These are phyloP conservation scores for Orobanche coerulescens DNA, from an alignment of 257 asterid genomes.

Conservation along the genomic window DNA sequence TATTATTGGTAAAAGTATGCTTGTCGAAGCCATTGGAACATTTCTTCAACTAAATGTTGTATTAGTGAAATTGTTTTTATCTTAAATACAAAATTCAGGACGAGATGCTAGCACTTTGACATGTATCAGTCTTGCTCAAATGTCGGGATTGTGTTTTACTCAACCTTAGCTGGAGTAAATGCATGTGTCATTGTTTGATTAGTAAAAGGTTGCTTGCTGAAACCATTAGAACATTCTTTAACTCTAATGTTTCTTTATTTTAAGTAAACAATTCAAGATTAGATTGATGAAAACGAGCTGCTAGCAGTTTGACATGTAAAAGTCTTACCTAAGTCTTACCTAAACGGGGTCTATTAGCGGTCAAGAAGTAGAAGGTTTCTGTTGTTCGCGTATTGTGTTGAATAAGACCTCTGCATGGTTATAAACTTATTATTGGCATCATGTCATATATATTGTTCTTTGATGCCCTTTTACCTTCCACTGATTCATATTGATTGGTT, in stretches of 20 bases:
- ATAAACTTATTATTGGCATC: background rate
- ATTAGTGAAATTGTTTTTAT: background rate
- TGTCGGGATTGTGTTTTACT: too few species aligned
- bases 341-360: background rate
- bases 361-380: background rate
- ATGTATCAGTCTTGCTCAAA: too few species aligned
- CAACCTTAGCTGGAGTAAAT: slow-evolving; percentile 13
- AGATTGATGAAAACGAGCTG: slow-evolving; percentile 4
- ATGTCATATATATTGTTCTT: background rate
- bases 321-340: slow-evolving; percentile 8
- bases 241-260: background rate
- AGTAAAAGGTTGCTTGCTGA: slow-evolving; percentile 13
- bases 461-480: slow-evolving; percentile 7
- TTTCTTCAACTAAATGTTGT: background rate
- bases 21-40: background rate
- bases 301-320: background rate
- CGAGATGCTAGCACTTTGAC: too few species aligned
- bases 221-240: background rate
- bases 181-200: slow-evolving; percentile 14
- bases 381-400: slow-evolving; percentile 9
- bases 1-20: slow-evolving; percentile 13
- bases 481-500: slow-evolving; percentile 22
- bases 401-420: slow-evolving; percentile 2
- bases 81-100: too few species aligned
- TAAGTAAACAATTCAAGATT: background rate